phyloP scores from a whole-genome alignment of 2,329 filamentous ascomycete species.

The Talaromyces rugulosus region DNA sequence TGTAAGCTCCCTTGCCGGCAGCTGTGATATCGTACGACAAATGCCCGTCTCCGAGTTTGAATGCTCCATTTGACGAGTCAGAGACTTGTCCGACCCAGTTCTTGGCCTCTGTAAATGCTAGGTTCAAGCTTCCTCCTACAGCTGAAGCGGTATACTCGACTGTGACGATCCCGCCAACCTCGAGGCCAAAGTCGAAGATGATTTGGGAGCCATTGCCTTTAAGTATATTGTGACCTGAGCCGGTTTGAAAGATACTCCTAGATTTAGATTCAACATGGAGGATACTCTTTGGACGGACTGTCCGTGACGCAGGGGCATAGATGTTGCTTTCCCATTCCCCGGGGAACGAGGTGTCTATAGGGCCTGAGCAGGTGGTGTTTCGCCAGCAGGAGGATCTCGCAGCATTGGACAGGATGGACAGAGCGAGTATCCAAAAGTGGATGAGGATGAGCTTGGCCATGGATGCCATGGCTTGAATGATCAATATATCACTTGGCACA shows the following conservation, averaged over 20 bases:
- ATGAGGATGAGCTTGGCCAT: neutral
- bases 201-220: slow-evolving; percentile 49
- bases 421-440: slow-evolving; percentile 12
- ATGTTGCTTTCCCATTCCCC: slow-evolving; percentile 58
- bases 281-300: slow-evolving; percentile 43
- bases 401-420: slow-evolving; percentile 16
- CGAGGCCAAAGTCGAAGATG: slow-evolving; percentile 57
- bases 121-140: slow-evolving; percentile 33
- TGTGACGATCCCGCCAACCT: slow-evolving; percentile 54
- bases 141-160: slow-evolving; percentile 46
- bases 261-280: slow-evolving; percentile 31
- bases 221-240: slow-evolving; percentile 29
- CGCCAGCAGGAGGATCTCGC: slow-evolving; percentile 50
- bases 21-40: slow-evolving; percentile 34
- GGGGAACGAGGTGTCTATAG: slow-evolving; percentile 48
- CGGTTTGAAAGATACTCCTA: slow-evolving; percentile 22
- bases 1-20: slow-evolving; percentile 30
- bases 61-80: slow-evolving; percentile 46
- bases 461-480: slow-evolving; percentile 5
- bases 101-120: slow-evolving; percentile 48
- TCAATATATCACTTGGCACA: neutral
- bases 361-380: slow-evolving; percentile 50
- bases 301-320: slow-evolving; percentile 52
- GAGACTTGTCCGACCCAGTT: slow-evolving; percentile 47
- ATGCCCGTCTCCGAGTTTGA: slow-evolving; percentile 37